Percentiles rank a stretch among this genome's conserved stretches.
phyloP scores from a whole-genome alignment of 306 rosid species.

The Vigna reflexopilosa region DNA sequence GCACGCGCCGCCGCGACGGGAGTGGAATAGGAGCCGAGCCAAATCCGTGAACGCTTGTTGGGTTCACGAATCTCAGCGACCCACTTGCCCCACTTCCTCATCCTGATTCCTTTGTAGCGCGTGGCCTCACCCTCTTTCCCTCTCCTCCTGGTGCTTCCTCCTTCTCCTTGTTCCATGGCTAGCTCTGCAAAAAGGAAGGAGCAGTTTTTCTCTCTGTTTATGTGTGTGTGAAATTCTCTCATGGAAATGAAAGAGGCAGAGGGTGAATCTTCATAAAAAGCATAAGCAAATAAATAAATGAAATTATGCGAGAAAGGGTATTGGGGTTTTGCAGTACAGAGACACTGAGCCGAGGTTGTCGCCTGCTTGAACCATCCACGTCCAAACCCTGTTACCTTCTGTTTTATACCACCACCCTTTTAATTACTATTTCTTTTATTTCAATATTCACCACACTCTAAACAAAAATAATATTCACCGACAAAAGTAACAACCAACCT shows the following conservation, averaged over 20 bases:
- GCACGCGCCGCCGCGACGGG: constrained; percentile 95
- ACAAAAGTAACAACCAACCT: not conserved
- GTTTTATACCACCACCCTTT: not conserved
- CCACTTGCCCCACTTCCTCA: constrained; percentile 99
- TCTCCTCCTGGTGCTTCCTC: constrained; percentile 43
- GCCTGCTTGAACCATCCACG: constrained; percentile 8
- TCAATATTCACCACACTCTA: not conserved
- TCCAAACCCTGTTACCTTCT: not conserved
- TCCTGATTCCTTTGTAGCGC: constrained; percentile 92
- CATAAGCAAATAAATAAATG: not conserved
- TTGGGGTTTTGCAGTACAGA: not conserved
- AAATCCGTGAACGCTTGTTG: constrained; percentile 88
- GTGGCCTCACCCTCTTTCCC: constrained; percentile 51
- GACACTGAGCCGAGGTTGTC: constrained; percentile 11
- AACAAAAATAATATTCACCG: constrained; percentile 1
- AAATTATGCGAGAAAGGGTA: not conserved
- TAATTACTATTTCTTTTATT: not conserved
- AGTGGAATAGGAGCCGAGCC: constrained; percentile 94
- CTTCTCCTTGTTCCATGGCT: not conserved
- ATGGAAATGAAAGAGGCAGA: not conserved
- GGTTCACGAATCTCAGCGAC: constrained; percentile 99
- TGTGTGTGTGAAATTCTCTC: not conserved
- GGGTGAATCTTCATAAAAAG: not conserved
- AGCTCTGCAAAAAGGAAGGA: not conserved
- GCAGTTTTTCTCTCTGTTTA: not conserved